These are phyloP conservation scores for Candida lessepsii DNA, from an alignment of 805 yeast species.

Conservation along the genomic window DNA sequence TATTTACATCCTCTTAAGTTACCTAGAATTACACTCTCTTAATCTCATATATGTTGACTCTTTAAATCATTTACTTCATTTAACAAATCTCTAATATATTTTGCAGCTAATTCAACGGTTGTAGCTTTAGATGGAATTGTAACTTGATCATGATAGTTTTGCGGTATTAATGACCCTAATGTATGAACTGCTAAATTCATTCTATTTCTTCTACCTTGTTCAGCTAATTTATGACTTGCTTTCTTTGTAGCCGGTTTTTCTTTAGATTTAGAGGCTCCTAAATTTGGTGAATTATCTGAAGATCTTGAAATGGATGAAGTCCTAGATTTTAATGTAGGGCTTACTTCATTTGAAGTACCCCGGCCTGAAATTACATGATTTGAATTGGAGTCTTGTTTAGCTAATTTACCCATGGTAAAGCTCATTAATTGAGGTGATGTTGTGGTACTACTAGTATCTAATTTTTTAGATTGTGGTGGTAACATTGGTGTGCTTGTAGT, in stretches of 20 bases:
- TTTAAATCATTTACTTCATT: constrained; percentile 26
- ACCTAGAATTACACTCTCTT: not conserved
- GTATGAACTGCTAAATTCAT: constrained; percentile 86
- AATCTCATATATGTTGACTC: not conserved
- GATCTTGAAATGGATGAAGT: constrained; percentile 17
- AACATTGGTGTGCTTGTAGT: constrained; percentile 30
- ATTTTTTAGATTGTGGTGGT: constrained; percentile 36
- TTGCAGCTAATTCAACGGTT: constrained; percentile 86
- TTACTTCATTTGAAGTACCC: not conserved
- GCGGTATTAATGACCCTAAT: constrained; percentile 66
- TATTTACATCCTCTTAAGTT: too few relatives aligned
- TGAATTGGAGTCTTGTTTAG: constrained; percentile 27
- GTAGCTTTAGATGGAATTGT: constrained; percentile 86
- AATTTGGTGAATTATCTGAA: constrained; percentile 23
- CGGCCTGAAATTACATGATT: not conserved
- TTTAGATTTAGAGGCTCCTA: constrained; percentile 13
- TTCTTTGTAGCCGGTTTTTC: constrained; percentile 49
- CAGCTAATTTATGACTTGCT: constrained; percentile 86
- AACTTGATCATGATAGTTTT: constrained; percentile 52
- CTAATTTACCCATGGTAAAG: constrained; percentile 45
- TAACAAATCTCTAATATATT: constrained; percentile 50
- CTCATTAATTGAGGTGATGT: constrained; percentile 41
- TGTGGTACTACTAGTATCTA: constrained; percentile 12
- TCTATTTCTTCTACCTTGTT: constrained; percentile 92
- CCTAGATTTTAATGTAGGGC: constrained; percentile 14